Evolutionary conservation across 2,329 filamentous ascomycete species (phyloP).

Genomic region (Pseudocercospora eumusae): DNA sequence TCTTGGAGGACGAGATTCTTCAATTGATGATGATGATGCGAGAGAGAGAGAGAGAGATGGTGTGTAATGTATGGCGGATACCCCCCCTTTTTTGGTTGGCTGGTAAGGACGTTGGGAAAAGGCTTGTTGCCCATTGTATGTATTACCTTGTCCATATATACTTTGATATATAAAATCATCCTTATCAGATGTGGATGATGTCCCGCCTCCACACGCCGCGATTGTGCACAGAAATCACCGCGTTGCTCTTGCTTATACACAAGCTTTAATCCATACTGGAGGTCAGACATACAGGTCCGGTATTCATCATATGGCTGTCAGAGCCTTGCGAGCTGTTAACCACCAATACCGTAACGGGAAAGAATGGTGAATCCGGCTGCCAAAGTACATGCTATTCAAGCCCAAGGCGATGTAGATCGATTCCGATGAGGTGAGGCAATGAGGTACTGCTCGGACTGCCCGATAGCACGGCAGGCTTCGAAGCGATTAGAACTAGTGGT

Average conservation of each 20-base stretch:
- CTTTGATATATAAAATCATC: background rate
- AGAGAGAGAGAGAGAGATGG: background rate
- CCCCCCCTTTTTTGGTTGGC: background rate
- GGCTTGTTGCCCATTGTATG: background rate
- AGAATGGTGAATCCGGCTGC: background rate
- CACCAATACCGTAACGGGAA: background rate
- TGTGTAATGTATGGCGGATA: slow-evolving; percentile 4
- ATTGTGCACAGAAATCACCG: background rate
- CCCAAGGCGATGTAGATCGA: background rate
- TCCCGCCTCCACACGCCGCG: background rate
- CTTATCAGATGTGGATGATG: background rate
- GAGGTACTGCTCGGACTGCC: background rate
- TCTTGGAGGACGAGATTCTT: slow-evolving; percentile 24
- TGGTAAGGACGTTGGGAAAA: background rate
- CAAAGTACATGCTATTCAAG: background rate
- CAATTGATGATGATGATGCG: slow-evolving; percentile 14
- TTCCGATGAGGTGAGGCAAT: background rate
- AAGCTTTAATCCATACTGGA: background rate
- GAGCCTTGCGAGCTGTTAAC: background rate
- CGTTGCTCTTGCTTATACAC: background rate
- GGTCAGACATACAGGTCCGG: background rate
- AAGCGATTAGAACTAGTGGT: background rate
- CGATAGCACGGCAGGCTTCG: background rate
- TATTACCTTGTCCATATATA: background rate
- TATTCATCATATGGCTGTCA: background rate